A percentile compares a stretch with the other conserved stretches of the same genome.
phyloP scores from a whole-genome alignment of 2,329 filamentous ascomycete species.

The Colletotrichum navitas region DNA sequence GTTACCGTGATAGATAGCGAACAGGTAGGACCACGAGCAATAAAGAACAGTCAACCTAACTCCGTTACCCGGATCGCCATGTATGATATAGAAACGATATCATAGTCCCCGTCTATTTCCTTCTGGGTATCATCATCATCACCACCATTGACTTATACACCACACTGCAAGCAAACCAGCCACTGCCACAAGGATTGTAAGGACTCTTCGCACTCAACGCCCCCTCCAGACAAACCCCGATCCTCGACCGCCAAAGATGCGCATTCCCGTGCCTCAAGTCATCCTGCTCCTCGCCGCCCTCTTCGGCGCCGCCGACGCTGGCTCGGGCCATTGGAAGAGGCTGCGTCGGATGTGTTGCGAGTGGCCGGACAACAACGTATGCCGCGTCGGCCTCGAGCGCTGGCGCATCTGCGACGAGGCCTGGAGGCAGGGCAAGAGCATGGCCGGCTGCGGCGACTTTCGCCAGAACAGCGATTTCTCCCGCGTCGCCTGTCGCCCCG shows the following conservation, averaged over 20 bases:
- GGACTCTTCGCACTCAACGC: not conserved
- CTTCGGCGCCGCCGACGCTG: not conserved
- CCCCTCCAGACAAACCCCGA: not conserved
- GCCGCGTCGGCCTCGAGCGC: conserved; percentile 4
- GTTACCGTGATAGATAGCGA: not conserved
- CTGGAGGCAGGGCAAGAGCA: not conserved
- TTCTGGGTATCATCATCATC: not conserved
- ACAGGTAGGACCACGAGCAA: not conserved
- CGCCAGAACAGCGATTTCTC: not conserved
- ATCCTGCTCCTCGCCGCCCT: conserved; percentile 1
- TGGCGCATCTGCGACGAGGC: not conserved
- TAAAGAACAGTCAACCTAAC: not conserved
- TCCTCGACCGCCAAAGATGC: not conserved
- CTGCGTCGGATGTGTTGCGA: conserved; percentile 8
- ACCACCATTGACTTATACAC: not conserved
- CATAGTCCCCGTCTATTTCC: too few species aligned
- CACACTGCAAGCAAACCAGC: not conserved
- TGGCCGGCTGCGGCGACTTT: not conserved
- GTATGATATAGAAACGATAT: too few species aligned
- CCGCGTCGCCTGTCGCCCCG: conserved; percentile 7
- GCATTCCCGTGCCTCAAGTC: not conserved
- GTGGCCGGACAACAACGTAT: not conserved
- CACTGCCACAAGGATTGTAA: not conserved
- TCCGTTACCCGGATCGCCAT: not conserved
- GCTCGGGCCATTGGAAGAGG: not conserved